Base-by-base conservation (phyloP, 2,329 filamentous ascomycete species). In the Colletotrichum musicola region DNA sequence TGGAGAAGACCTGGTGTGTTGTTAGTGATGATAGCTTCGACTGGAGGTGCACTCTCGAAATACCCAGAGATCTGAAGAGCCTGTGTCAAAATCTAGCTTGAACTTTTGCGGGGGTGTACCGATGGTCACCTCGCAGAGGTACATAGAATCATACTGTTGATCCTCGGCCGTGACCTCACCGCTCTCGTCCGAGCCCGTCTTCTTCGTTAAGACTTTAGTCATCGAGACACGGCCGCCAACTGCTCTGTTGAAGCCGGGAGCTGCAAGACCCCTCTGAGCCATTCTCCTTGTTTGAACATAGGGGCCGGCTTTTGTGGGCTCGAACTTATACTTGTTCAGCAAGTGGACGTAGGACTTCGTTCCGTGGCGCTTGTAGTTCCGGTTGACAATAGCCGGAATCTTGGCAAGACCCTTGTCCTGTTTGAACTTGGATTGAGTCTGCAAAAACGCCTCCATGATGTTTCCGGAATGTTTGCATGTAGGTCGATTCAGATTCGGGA, bases 61-160 rank as follows among this genome's bases (percentile, higher is more conserved):
- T 38, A 92, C 87, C 91, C 91, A 94, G 81, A 93, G 84, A 78
- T 93, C 92, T 13, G 91, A 87, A 2, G 91, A 93, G 62, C 92
- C 92, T 16, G 90, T 92, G 78, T 94, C 92, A 75, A 94, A 92
- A 76, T 93, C 88, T 75, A 94, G 80, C 74, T 89, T 88, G 65
- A 94, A 74, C 4, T 84, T 86, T 79, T 93, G 91, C 4, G 80
- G 76, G 2, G 82, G 82, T 3, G 80, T 81, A 6, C 82, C 82
- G 16, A 84, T 80, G 18, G 78, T 73, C 6, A 83, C 78, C 4
- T 80, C 78, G 2, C 77, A 77, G 57, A 82, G 68, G 69, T 79
- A 83, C 72, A 81, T 80, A 20, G 71, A 60, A n/a, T 82, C 81
- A 62, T 92, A 91, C 78, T 93, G 88, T 62, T 88, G 83, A 75